Evolutionary conservation across 1,284 basidiomycete species (phyloP).

Genomic region (Porphyrellus sp.): DNA sequence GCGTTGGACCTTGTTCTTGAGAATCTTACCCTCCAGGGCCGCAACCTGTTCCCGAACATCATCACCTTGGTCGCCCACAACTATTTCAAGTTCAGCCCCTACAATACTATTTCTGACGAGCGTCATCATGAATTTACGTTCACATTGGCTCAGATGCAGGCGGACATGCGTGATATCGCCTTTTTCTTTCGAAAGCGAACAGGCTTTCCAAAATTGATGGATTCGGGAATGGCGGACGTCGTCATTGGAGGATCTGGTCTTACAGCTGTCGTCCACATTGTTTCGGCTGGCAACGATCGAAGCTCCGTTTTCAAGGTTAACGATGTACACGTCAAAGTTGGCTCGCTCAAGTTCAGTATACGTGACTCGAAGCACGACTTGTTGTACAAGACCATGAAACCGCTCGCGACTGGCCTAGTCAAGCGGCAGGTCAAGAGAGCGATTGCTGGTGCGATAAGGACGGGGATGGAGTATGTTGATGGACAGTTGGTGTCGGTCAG

Average conservation of each 20-base stretch:
- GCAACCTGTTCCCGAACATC: constrained; percentile 80
- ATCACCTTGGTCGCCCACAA: constrained; percentile 82
- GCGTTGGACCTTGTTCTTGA: constrained; percentile 88
- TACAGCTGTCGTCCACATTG: constrained; percentile 61
- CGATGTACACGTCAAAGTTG: constrained; percentile 76
- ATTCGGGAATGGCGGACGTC: constrained; percentile 92
- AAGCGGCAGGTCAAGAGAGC: constrained; percentile 91
- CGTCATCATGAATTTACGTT: constrained; percentile 69
- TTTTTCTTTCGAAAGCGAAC: constrained; percentile 83
- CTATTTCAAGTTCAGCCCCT: constrained; percentile 80
- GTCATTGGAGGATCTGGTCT: constrained; percentile 80
- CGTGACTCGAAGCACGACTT: constrained; percentile 91
- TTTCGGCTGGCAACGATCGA: constrained; percentile 60
- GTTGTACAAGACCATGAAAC: constrained; percentile 80
- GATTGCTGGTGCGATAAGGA: constrained; percentile 71
- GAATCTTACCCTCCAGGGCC: constrained; percentile 86
- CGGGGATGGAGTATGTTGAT: constrained; percentile 83
- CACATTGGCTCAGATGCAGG: constrained; percentile 83
- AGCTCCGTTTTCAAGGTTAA: constrained; percentile 79
- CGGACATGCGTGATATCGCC: constrained; percentile 89
- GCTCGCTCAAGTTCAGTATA: constrained; percentile 86
- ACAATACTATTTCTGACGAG: constrained; percentile 56
- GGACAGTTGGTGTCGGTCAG: constrained; percentile 82
- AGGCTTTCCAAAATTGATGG: constrained; percentile 77
- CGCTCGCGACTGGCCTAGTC: constrained; percentile 76